Conservation (phyloP, 768 basidiomycete species). For the Mycena vulgaris region DNA sequence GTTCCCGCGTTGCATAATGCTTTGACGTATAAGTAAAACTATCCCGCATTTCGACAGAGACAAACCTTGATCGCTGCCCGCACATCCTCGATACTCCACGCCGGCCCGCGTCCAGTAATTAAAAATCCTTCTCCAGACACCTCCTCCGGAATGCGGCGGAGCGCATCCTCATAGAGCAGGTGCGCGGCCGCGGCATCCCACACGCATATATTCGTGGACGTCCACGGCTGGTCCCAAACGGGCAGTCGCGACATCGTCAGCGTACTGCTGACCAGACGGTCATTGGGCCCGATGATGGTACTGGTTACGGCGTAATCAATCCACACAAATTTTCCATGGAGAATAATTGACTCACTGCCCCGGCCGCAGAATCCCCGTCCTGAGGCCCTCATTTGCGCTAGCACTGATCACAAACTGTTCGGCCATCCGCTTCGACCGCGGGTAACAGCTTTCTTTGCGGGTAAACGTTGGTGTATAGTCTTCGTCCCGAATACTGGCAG, state of each 20-base stretch:
- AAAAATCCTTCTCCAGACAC: slow-evolving; percentile 52
- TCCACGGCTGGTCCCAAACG: slow-evolving; percentile 49
- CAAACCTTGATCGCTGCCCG: slow-evolving; percentile 51
- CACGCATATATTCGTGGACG: slow-evolving; percentile 49
- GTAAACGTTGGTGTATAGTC: slow-evolving; percentile 59
- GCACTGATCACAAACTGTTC: slow-evolving; percentile 69
- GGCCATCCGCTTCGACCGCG: slow-evolving; percentile 67
- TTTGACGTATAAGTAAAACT: slow-evolving; percentile 16
- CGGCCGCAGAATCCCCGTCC: slow-evolving; percentile 58
- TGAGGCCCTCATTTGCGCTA: slow-evolving; percentile 61
- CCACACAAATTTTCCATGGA: not conserved
- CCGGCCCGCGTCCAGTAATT: slow-evolving; percentile 50
- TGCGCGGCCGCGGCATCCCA: slow-evolving; percentile 57
- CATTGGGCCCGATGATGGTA: slow-evolving; percentile 53
- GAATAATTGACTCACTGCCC: slow-evolving; percentile 44
- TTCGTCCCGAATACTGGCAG: slow-evolving; percentile 60
- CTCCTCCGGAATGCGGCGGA: slow-evolving; percentile 42
- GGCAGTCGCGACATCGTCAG: slow-evolving; percentile 49
- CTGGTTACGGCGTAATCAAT: slow-evolving; percentile 31
- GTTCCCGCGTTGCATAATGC: slow-evolving; percentile 48
- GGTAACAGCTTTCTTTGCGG: slow-evolving; percentile 62
- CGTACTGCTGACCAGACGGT: slow-evolving; percentile 49
- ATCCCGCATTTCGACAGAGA: not conserved
- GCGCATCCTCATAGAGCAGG: slow-evolving; percentile 49
- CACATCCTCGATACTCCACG: slow-evolving; percentile 49